A percentile compares a stretch with the other conserved stretches of the same genome.
Conservation (phyloP, 2,329 filamentous ascomycete species). For the Neonectria ditissima region DNA sequence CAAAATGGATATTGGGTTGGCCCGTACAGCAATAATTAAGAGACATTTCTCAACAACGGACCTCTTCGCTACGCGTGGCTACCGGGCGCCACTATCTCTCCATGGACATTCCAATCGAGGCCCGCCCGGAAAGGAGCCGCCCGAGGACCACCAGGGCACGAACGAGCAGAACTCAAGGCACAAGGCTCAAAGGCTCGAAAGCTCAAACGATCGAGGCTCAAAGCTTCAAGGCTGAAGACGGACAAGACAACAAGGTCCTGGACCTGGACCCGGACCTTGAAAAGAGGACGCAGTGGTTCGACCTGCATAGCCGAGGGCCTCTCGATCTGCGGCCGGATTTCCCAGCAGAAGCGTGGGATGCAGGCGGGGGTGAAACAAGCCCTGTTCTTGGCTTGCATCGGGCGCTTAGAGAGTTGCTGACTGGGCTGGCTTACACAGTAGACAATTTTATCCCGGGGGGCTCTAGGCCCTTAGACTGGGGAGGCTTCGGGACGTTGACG, state of each 20-base stretch:
- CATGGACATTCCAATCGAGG: neutral
- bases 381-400: conserved; percentile 43
- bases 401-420: conserved; percentile 44
- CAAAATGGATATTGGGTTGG: conserved; percentile 23
- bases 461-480: conserved; percentile 8
- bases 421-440: conserved; percentile 9
- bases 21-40: conserved; percentile 28
- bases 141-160: no score
- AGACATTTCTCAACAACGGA: conserved; percentile 28
- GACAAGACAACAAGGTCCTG: conserved; percentile 33
- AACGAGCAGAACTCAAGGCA: neutral
- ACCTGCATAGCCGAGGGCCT: conserved; percentile 56
- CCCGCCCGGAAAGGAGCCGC: neutral
- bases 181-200: neutral
- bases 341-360: conserved; percentile 50
- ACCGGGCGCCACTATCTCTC: neutral
- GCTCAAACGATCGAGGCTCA: conserved; percentile 8
- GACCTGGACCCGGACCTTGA: conserved; percentile 1
- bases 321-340: conserved; percentile 50
- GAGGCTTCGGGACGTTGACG: conserved; percentile 32
- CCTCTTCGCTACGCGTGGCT: conserved; percentile 12
- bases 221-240: conserved; percentile 23
- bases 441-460: conserved; percentile 10
- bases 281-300: conserved; percentile 43
- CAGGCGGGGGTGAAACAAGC: conserved; percentile 45